These are phyloP conservation scores for Pezicula rhizophila DNA, from an alignment of 2,329 filamentous ascomycete genomes.

Conservation along the genomic window DNA sequence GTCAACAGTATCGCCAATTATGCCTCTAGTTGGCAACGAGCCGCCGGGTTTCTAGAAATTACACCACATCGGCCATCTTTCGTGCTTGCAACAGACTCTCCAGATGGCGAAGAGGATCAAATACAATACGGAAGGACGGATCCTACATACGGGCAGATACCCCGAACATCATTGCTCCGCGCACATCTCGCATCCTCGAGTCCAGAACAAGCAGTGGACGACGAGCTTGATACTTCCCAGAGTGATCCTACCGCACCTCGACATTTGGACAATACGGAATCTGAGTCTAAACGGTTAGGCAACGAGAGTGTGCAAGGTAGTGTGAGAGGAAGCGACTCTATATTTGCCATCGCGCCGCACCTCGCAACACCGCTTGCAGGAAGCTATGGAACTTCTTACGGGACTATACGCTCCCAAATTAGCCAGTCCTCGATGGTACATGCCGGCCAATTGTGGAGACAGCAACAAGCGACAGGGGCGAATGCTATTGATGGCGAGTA, in stretches of 20 bases:
- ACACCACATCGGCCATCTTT: slow-evolving; percentile 75
- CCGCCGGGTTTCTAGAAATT: slow-evolving; percentile 81
- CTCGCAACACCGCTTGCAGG: slow-evolving; percentile 65
- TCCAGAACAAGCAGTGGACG: slow-evolving; percentile 23
- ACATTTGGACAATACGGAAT: slow-evolving; percentile 35
- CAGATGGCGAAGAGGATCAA: slow-evolving; percentile 32
- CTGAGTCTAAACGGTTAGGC: slow-evolving; percentile 12
- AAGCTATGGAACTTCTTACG: slow-evolving; percentile 61
- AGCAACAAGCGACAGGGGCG: slow-evolving; percentile 38
- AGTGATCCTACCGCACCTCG: slow-evolving; percentile 13
- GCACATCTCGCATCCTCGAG: slow-evolving; percentile 43
- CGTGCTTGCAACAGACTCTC: slow-evolving; percentile 49
- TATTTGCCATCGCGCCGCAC: slow-evolving; percentile 53
- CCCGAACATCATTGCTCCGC: slow-evolving; percentile 36
- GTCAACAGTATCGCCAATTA: slow-evolving; percentile 95
- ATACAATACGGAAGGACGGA: slow-evolving; percentile 21
- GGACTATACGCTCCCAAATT: slow-evolving; percentile 36
- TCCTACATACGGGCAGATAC: slow-evolving; percentile 16
- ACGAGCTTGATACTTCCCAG: slow-evolving; percentile 13
- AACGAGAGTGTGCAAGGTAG: slow-evolving; percentile 24
- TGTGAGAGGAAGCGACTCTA: slow-evolving; percentile 35
- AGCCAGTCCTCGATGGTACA: slow-evolving; percentile 41
- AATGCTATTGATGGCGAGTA: slow-evolving; percentile 50
- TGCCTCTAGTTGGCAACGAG: slow-evolving; percentile 85
- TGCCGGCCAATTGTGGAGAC: slow-evolving; percentile 44